Base-by-base conservation (phyloP, 23 red algal species). In the Agarophyton chilense region DNA sequence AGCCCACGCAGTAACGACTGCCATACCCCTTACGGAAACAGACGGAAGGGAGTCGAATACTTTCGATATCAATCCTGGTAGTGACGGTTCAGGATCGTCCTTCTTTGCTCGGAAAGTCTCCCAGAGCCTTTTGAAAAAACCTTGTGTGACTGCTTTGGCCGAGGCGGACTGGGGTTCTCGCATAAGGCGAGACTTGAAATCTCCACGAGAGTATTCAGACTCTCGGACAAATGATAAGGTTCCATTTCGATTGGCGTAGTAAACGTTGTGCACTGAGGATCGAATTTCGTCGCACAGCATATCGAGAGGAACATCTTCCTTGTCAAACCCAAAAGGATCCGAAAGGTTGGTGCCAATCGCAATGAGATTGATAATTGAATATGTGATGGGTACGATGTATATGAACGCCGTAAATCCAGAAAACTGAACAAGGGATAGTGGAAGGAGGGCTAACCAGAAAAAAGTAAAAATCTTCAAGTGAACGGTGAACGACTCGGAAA, bases 401-500 rank as follows among this genome's bases (percentile, higher is more conserved):
- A 87, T 13, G 62, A 87, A 87, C 1, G 64, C 38, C 19, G 74
- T 22, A 71, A 87, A 87, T 33, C 82, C 82, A 87, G 31, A 31
- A 24, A 87, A 87, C 9, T 32, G n/a, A 0, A 87, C 64, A 4
- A 87, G 32, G 6, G 67, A 54, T 3, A 87, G 50, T 34, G 82
- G 82, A 55, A 87, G 61, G 64, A 72, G 24, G 4, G 82, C 82
- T 19, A 87, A 42, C 82, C 82, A 87, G 26, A 87, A 68, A 19
- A 65, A 54, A n/a, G 62, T 87, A 24, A 73, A 87, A 2, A 87
- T 31, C 82, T 87, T 72, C 62, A 87, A 33, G n/a, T 87, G 82
- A 22, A 34, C 47, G 6, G 82, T 87, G 44, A 87, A 87, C 2
- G 82, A 54, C 13, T 51, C 57, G 21, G 61, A 56, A 17, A 87